Base-by-base conservation (phyloP, 192 early-diverging fungal genomes). In the Podila epicladia region DNA sequence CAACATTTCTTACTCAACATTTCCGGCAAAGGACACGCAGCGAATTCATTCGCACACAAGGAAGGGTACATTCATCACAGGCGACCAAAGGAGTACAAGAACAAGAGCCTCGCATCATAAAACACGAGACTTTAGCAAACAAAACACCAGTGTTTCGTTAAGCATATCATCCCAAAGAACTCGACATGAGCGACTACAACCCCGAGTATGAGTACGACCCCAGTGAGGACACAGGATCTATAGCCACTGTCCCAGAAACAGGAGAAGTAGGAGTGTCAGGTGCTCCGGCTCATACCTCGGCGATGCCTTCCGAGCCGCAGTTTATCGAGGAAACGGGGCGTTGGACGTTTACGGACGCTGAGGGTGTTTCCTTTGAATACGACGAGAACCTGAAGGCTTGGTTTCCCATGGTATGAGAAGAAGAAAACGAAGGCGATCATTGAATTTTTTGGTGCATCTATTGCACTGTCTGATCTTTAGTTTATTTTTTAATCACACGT, bases 341-440 rank as follows among this genome's bases (percentile, higher is more conserved):
- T 65, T 95, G 94, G 86, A 88, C 92, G 2, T 95, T 90, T 59
- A 91, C 89, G n/a, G 92, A 90, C 55, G 91, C 92, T 4, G 93
- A 96, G 64, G 93, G 90, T 8, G 67, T 94, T n/a, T 85, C 91
- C 35, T 98, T 92, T 58, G 95, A 98, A 63, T 98, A 89, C 80
- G 95, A 97, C 69, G 85, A 90, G 22, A 85, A 83, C n/a, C 85
- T 90, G 71, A 84, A 89, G 38, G 94, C 94, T 1, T 98, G 97
- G 97, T 97, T 96, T 86, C 97, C 96, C 4, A 93, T 94, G 91
- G 91, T 95, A 86, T 72, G 69, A 60, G 50, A 31, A 31, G 12
- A 29, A 29, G 29, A 29, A 29, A 29, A 29, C 29, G 29, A 1
- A 29, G 3, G 3, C 17, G 6, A 31, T 19, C 26, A 60, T 29